A percentile compares a stretch with the other conserved stretches of the same genome.
These are phyloP conservation scores for Solanum paucissectum DNA, from an alignment of 257 asterid species.

Conservation along the genomic window DNA sequence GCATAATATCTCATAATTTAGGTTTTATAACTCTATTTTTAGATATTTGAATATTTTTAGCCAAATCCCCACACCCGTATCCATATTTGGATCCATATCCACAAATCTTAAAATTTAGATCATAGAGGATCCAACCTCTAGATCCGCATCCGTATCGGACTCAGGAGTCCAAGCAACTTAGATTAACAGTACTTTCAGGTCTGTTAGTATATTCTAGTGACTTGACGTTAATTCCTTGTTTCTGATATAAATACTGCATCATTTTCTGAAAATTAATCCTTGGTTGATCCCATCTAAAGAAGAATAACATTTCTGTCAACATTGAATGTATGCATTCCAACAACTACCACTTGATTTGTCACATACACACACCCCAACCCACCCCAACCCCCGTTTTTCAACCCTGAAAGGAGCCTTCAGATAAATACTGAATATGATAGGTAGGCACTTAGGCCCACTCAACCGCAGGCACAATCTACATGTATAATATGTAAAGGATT, in stretches of 20 bases:
- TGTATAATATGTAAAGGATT: not conserved
- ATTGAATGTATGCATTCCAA: not conserved
- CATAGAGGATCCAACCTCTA: not conserved
- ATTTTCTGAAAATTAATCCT: not conserved
- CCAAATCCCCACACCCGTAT: not conserved
- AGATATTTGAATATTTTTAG: not conserved
- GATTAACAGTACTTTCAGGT: not conserved
- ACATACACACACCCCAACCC: not conserved
- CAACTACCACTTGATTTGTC: not conserved
- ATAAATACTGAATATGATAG: not conserved
- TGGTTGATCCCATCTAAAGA: not conserved
- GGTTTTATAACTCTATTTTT: not conserved
- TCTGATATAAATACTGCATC: not conserved
- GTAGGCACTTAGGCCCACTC: not conserved
- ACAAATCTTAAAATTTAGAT: not conserved
- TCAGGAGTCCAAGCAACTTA: not conserved
- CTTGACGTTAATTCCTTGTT: not conserved
- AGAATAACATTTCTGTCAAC: not conserved
- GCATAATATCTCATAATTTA: not conserved
- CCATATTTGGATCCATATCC: not conserved
- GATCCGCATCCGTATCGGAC: not conserved
- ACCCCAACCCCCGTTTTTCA: not conserved
- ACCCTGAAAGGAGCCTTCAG: not conserved
- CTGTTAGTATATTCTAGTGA: not conserved
- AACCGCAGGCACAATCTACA: not conserved